phyloP scores from a whole-genome alignment of 1,139 yeast genomes.

The Yamadazyma triangularis region DNA sequence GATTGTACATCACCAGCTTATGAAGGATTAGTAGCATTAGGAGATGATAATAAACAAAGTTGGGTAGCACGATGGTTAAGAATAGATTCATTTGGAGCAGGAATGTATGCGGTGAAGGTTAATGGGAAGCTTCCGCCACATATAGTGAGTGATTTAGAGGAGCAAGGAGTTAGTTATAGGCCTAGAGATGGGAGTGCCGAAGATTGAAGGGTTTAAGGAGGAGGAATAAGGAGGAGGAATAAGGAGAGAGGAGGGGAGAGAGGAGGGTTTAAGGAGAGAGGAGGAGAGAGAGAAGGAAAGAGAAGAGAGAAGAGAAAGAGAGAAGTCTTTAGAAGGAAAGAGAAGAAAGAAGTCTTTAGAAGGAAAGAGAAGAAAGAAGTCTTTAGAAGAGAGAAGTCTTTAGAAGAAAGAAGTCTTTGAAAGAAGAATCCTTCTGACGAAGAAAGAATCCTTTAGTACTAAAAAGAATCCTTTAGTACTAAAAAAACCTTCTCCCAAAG shows the following conservation, averaged over 20 bases:
- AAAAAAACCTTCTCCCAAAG: too few species aligned
- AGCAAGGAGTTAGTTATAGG: conserved; percentile 75
- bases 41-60: conserved; percentile 72
- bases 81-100: conserved; percentile 84
- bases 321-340: too few species aligned
- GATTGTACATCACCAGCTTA: conserved; percentile 96
- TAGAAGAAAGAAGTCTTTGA: too few species aligned
- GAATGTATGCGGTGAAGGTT: conserved; percentile 89
- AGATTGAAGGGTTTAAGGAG: conserved; percentile 49
- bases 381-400: too few species aligned
- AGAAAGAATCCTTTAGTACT: too few species aligned
- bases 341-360: too few species aligned
- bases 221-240: not conserved
- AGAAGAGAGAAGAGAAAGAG: not conserved
- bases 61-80: conserved; percentile 99
- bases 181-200: conserved; percentile 96
- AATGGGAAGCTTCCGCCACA: conserved; percentile 91
- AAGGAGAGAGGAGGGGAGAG: not conserved
- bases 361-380: too few species aligned
- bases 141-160: conserved; percentile 65
- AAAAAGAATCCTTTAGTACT: too few species aligned
- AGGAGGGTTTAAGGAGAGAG: not conserved
- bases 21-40: conserved; percentile 91
- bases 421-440: too few species aligned
- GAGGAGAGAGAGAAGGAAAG: not conserved